These are phyloP conservation scores for Stropharia rugosoannulata DNA, from an alignment of 768 basidiomycete genomes.

Conservation along the genomic window DNA sequence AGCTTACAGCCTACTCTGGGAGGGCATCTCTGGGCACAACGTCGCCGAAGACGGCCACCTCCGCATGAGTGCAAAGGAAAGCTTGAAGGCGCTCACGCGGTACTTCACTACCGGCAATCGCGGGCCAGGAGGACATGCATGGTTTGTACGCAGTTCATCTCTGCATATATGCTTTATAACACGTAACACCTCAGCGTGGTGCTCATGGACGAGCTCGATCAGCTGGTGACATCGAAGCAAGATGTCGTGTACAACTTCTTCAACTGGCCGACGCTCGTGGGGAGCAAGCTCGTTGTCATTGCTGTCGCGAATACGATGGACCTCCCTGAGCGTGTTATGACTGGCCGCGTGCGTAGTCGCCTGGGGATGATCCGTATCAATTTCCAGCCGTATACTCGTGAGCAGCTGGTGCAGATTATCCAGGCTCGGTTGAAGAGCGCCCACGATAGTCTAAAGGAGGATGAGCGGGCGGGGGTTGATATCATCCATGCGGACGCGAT, in stretches of 20 bases:
- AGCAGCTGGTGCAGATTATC: slow-evolving; percentile 83
- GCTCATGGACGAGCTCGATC: slow-evolving; percentile 98
- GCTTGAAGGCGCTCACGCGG: slow-evolving; percentile 71
- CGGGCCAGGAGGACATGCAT: slow-evolving; percentile 86
- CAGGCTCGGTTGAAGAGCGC: slow-evolving; percentile 72
- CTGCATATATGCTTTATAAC: slow-evolving; percentile 1
- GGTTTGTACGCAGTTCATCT: slow-evolving; percentile 46
- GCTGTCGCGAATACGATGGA: slow-evolving; percentile 99
- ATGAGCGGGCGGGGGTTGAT: slow-evolving; percentile 33
- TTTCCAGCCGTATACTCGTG: slow-evolving; percentile 83
- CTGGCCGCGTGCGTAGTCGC: slow-evolving; percentile 87
- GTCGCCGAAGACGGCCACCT: slow-evolving; percentile 59
- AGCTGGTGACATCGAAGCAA: slow-evolving; percentile 93
- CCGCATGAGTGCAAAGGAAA: slow-evolving; percentile 75
- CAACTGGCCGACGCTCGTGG: slow-evolving; percentile 94
- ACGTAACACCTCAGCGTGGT: slow-evolving; percentile 69
- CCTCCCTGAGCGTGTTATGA: slow-evolving; percentile 91
- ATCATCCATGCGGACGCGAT: slow-evolving; percentile 72
- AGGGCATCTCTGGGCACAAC: slow-evolving; percentile 84
- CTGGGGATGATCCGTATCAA: slow-evolving; percentile 90
- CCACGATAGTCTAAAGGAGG: slow-evolving; percentile 45
- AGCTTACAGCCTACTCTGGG: slow-evolving; percentile 92
- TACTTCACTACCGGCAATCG: slow-evolving; percentile 72
- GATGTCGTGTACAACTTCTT: slow-evolving; percentile 99
- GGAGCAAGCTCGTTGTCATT: slow-evolving; percentile 89